A percentile compares a stretch with the other conserved stretches of the same genome.
Conservation (phyloP, 225 moss, liverwort and hornwort species). For the Sphagnum tenellum region DNA sequence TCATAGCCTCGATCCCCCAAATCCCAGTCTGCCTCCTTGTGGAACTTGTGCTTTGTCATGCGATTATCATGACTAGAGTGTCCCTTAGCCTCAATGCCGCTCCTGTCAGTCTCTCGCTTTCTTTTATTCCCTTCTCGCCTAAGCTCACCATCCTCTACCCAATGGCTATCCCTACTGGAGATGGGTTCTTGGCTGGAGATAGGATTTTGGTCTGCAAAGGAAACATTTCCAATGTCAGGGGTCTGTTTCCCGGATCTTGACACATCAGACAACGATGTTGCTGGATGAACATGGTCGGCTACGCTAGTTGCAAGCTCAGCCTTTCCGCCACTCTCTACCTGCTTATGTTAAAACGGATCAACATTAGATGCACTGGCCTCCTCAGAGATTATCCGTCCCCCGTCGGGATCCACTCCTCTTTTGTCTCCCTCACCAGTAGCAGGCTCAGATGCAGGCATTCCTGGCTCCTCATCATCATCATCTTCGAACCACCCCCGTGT, state of each 20-base stretch:
- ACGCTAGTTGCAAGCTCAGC: not conserved
- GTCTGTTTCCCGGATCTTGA: not conserved
- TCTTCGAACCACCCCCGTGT: slow-evolving; percentile 6
- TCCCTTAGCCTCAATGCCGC: not conserved
- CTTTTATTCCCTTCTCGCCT: not conserved
- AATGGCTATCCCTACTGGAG: not conserved
- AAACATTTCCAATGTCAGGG: not conserved
- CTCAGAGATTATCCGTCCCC: not conserved
- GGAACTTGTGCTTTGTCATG: not conserved
- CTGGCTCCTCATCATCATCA: not conserved
- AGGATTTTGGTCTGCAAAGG: not conserved
- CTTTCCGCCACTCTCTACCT: not conserved
- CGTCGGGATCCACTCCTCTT: not conserved
- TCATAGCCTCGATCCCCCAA: too few relatives aligned
- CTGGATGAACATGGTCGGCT: not conserved
- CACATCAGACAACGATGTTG: too few relatives aligned
- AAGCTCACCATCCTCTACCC: not conserved
- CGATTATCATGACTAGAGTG: not conserved
- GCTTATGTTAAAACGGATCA: not conserved
- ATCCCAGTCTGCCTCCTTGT: not conserved
- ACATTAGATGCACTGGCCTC: not conserved
- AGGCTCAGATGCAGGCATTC: too few relatives aligned
- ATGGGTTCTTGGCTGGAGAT: not conserved
- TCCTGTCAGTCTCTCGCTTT: not conserved
- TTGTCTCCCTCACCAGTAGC: too few relatives aligned